Conservation (phyloP, 306 rosid species). For the Amphicarpaea edgeworthii region DNA sequence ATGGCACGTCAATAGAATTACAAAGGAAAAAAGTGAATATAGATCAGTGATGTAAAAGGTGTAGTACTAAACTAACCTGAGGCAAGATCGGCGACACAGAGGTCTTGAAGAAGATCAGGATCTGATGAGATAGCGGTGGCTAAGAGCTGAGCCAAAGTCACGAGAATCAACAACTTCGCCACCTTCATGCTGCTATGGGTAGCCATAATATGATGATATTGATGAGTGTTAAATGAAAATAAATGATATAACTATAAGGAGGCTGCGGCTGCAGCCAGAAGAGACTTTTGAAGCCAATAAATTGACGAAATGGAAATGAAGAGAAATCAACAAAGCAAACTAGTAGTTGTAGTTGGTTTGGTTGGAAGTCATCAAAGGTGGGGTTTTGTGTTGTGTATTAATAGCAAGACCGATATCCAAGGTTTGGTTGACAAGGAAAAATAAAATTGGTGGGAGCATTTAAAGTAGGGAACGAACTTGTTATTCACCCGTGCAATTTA, state of each 20-base stretch:
- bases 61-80: slow-evolving; percentile 75
- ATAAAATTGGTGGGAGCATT: background rate
- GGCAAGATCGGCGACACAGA: slow-evolving; percentile 81
- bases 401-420: slow-evolving; percentile 21
- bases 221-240: background rate
- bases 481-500: slow-evolving; percentile 10
- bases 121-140: slow-evolving; percentile 64
- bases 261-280: slow-evolving; percentile 2
- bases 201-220: background rate
- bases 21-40: background rate
- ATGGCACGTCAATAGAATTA: slow-evolving; percentile 29
- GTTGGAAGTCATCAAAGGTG: background rate
- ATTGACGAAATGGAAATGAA: background rate
- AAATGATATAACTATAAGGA: background rate
- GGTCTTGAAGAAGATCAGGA: slow-evolving; percentile 85
- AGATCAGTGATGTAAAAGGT: background rate
- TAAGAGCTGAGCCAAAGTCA: slow-evolving; percentile 51
- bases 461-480: slow-evolving; percentile 28
- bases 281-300: slow-evolving; percentile 15
- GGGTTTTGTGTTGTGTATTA: slow-evolving; percentile 37
- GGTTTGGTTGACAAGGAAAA: background rate
- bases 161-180: slow-evolving; percentile 27
- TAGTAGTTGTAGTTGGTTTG: no score
- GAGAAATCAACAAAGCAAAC: no score
- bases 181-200: slow-evolving; percentile 54